Conservation (phyloP, 257 asterid species). For the Penstemon newberryi region DNA sequence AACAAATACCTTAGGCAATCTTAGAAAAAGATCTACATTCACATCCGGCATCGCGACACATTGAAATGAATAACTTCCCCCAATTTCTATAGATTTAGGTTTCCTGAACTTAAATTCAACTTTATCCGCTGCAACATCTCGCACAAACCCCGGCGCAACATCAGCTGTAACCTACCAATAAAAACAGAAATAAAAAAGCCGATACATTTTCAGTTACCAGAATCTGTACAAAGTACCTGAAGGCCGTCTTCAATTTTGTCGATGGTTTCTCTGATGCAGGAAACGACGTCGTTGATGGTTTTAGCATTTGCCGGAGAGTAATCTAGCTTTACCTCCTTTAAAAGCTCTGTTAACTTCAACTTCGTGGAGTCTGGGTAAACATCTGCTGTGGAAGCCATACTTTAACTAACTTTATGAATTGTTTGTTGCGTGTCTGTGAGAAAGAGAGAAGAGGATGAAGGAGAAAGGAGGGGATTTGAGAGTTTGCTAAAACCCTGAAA, state of each 20-base stretch:
- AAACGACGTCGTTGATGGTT: slow-evolving; percentile 54
- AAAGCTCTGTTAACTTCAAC: slow-evolving; percentile 61
- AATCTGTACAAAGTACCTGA: slow-evolving; percentile 41
- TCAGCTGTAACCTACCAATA: slow-evolving; percentile 67
- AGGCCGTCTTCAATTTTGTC: slow-evolving; percentile 54
- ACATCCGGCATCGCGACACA: slow-evolving; percentile 71
- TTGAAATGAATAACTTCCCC: slow-evolving; percentile 80
- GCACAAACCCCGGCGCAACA: slow-evolving; percentile 73
- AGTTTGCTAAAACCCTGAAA: slow-evolving; percentile 27
- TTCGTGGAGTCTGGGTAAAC: slow-evolving; percentile 43
- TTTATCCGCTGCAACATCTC: slow-evolving; percentile 84
- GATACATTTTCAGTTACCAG: neutral
- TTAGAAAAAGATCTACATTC: slow-evolving; percentile 71
- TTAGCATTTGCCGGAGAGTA: slow-evolving; percentile 51
- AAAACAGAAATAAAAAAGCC: slow-evolving; percentile 1
- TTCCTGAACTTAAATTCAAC: slow-evolving; percentile 80
- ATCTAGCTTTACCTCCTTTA: slow-evolving; percentile 78
- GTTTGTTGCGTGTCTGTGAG: neutral
- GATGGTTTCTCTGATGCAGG: slow-evolving; percentile 57
- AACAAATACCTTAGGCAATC: slow-evolving; percentile 78
- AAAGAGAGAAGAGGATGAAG: neutral
- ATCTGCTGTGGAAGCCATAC: slow-evolving; percentile 42
- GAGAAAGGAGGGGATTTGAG: slow-evolving; percentile 14
- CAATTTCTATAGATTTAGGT: slow-evolving; percentile 63
- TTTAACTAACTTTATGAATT: neutral